Base-by-base conservation (phyloP, 2,329 filamentous ascomycete genomes). In the Microsporum ferrugineum region DNA sequence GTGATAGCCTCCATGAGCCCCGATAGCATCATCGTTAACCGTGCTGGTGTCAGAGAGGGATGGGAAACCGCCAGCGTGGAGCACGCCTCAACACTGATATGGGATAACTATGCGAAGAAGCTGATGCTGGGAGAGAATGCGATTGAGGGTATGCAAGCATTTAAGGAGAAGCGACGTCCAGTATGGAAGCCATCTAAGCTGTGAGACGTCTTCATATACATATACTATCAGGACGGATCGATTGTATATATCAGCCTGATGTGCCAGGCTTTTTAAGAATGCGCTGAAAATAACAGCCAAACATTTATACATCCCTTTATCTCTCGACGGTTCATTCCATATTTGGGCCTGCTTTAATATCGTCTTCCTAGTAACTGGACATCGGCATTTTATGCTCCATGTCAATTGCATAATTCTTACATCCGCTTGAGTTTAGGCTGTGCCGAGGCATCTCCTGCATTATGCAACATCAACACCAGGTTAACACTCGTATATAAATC, bases 111-210 rank as follows among this genome's bases (percentile, higher is more conserved):
- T 95, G 95, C 79, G 88, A 95, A 75, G 80, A 85, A 58, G 10
- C 70, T 96, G 69, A 95, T 96, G 76, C 89, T 88, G 39, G 92
- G 87, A 71, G 83, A 89, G 75, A 92, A 97, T 75, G 61, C 62
- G 10, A 60, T 89, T 95, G 76, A 96, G 95, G 82, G 87, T 94
- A 73, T 90, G 88, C 84, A 84, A 73, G 91, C 91, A 10, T 95
- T 95, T 79, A 87, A 87, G 3, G 87, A 88, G 75, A 96, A 96
- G 83, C 82, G 87, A 77, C 90, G 89, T 80, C 78, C 91, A 0
- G 84, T 90, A 72, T 96, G 91, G 91, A 84, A 81, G 56, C 74
- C 65, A 79, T 94, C 73, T 82, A 87, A 71, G 91, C 80, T 82
- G 64, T 79, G 71, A 58, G 14, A 29, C 4, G 8, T 14, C 33